Percentiles rank a stretch among this genome's conserved stretches.
Evolutionary conservation across 345 rosid species (phyloP).

Genomic region (Litchi chinensis): DNA sequence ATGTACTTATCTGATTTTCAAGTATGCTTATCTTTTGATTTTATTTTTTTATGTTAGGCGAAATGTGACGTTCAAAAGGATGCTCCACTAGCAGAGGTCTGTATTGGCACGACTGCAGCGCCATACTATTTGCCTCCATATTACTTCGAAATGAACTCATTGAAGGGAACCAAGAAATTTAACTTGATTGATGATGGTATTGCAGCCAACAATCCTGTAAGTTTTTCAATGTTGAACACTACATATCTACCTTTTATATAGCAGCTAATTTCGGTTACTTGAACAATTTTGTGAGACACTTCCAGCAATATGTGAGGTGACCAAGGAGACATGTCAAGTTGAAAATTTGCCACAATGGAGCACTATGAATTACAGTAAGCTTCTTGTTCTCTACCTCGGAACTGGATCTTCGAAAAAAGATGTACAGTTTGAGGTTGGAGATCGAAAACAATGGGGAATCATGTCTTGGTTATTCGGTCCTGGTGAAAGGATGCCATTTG

Average conservation of each 20-base stretch:
- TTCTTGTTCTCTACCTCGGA: slow-evolving; percentile 17
- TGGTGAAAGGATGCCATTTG: no score
- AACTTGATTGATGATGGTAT: slow-evolving; percentile 35
- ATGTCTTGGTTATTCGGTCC: no score
- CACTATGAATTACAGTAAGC: background rate
- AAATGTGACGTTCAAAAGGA: slow-evolving; percentile 2
- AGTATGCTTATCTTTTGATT: no score
- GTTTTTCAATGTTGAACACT: no score
- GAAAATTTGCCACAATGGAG: no score
- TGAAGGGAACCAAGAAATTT: no score
- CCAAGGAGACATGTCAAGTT: slow-evolving; percentile 7
- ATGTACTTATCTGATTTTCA: no score
- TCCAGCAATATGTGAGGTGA: slow-evolving; percentile 9
- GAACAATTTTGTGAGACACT: background rate
- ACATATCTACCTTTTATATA: background rate
- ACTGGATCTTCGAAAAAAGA: slow-evolving; percentile 23
- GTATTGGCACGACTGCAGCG: slow-evolving; percentile 28
- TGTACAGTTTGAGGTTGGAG: slow-evolving; percentile 14
- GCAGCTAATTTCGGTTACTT: background rate
- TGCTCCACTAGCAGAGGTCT: slow-evolving; percentile 20
- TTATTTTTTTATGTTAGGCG: background rate
- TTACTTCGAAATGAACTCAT: no score
- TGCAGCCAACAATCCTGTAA: slow-evolving; percentile 42
- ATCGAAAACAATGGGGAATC: no score
- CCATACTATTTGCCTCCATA: slow-evolving; percentile 28